Base-by-base conservation (phyloP, 257 asterid species). In the Lithospermum erythrorhizon region DNA sequence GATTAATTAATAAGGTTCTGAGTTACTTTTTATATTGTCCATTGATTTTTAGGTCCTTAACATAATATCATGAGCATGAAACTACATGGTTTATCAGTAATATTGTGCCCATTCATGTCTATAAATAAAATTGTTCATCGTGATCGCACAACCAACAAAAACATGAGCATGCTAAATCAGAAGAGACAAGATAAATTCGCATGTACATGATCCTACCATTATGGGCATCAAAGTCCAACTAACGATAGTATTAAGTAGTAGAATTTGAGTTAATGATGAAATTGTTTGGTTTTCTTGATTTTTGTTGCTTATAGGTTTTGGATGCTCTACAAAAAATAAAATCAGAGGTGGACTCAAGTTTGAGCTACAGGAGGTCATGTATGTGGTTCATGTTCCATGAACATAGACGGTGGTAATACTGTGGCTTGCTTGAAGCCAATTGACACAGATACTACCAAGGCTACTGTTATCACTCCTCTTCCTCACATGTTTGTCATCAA, bases 401-500 rank as follows among this genome's bases (percentile, higher is more conserved):
- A 87, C 72, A 85, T 87, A 2, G 87, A 87, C 20, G 93, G 93
- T 0, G 79, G 76, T n/a, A 85, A 85, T 53, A 83, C 89, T 0
- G 93, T 87, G 25, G 95, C 95, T 11, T 87, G 93, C 61, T 86
- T 79, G 25, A 83, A 81, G 65, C 95, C 95, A 11, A 85, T 87
- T 4, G 82, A 81, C 48, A 58, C 79, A 0, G 66, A 87, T 61
- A 76, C 84, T 1, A 70, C 24, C 32, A 61, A 17, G n/a, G 53
- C 93, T 30, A 79, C 86, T 8, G 62, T 61, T 8, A 82, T 87
- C n/a, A 83, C 95, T 21, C 93, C 89, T 48, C 75, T 87, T 56
- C 95, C 96, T 3, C 89, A 87, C 68, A 85, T 85, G 95, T 85
- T 70, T 55, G 95, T 81, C 52, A 81, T 87, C 84, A 87, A 83